A percentile compares a stretch with the other conserved stretches of the same genome.
Evolutionary conservation across 805 yeast species (phyloP).

Genomic region (Teunomyces barrocoloradensis): DNA sequence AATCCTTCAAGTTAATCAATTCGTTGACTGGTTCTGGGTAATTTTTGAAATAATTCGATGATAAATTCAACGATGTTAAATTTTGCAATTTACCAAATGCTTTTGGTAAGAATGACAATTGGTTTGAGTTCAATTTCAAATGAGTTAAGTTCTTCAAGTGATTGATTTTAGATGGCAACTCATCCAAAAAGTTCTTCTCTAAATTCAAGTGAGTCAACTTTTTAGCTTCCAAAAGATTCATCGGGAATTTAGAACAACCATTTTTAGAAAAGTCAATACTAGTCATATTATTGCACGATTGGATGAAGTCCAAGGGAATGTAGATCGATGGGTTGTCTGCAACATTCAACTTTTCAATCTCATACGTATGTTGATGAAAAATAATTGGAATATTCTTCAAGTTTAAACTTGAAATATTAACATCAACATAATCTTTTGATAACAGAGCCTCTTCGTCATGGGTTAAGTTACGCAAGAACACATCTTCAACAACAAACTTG

Average conservation of each 20-base stretch:
- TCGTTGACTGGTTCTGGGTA: conserved; percentile 68
- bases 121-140: conserved; percentile 73
- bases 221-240: conserved; percentile 66
- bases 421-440: conserved; percentile 65
- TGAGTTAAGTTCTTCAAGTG: conserved; percentile 53
- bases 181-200: conserved; percentile 73
- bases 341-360: conserved; percentile 77
- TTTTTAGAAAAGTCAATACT: conserved; percentile 68
- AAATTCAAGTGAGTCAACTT: conserved; percentile 66
- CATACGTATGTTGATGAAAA: conserved; percentile 75
- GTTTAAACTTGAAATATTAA: conserved; percentile 68
- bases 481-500: conserved; percentile 70
- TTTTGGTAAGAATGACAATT: conserved; percentile 59
- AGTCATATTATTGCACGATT: conserved; percentile 69
- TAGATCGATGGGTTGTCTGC: conserved; percentile 84
- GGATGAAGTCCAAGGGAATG: conserved; percentile 82
- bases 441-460: conserved; percentile 70
- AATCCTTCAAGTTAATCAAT: conserved; percentile 55
- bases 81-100: conserved; percentile 54
- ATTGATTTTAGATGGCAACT: conserved; percentile 56
- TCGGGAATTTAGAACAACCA: conserved; percentile 73
- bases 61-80: conserved; percentile 63
- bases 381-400: conserved; percentile 82
- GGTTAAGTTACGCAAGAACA: conserved; percentile 56
- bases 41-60: conserved; percentile 66